Evolutionary conservation across 2,329 filamentous ascomycete genomes (phyloP), one percentile per base, ranked within the genome.

Genomic region (Colletotrichum acutatum): DNA sequence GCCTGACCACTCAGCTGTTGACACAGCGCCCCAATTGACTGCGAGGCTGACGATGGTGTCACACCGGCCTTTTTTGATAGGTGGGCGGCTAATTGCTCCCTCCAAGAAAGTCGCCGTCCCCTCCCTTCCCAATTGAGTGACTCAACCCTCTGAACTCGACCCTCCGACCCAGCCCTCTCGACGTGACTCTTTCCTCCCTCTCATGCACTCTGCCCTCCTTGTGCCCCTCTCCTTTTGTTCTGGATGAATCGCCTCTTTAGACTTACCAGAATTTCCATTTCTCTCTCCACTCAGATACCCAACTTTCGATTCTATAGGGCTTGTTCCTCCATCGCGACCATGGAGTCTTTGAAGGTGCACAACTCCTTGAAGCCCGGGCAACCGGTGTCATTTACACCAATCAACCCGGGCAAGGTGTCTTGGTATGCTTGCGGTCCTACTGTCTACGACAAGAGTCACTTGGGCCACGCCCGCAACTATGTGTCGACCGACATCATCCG

Each of bases 401-500:
- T 94, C 60, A 91, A 95, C 79, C 85, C 88, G 9, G 89, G 90
- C 30, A 92, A 92, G 79, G 90, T 97, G 32, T 91, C 90, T 5
- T 97, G 95, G 94, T 97, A 97, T 82, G 93, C 92, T 76, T 98
- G 95, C 85, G 95, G 95, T 22, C 95, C 95, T 71, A 98, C 95
- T 3, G 91, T 93, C 54, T 95, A 95, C 81, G 94, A 95, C 81
- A 92, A 95, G 83, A 90, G 92, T 74, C 94, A 96, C 85, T 83
- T 96, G 58, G 92, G 94, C 34, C 95, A 97, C 83, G 95, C 94
- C 34, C 88, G 94, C 77, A 97, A 97, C 84, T 97, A 97, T 89
- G 94, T 97, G 75, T 94, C 92, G 62, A 96, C 94, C 58, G 95
- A 98, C 82, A 95, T 97, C 75, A 91, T 97, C 77, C 90, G 95